A percentile compares a stretch with the other conserved stretches of the same genome.
Conservation (phyloP, 768 basidiomycete genomes). For the Russula sp. region DNA sequence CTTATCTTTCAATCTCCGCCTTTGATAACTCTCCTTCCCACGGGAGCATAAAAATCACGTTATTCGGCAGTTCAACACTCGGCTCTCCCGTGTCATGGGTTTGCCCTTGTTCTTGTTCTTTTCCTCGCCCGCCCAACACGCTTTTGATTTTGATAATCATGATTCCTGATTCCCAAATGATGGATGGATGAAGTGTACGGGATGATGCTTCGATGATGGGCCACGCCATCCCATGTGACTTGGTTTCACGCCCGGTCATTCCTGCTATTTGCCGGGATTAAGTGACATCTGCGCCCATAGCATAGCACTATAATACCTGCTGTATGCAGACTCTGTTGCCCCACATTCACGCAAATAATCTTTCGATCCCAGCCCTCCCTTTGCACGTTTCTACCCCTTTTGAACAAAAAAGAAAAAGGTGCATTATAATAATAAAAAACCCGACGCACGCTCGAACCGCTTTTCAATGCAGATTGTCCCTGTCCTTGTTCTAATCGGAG, state of each 20-base stretch:
- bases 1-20: slow-evolving; percentile 7
- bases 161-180: not conserved
- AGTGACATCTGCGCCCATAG: not conserved
- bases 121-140: not conserved
- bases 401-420: too few species aligned
- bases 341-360: too few species aligned
- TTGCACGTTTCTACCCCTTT: not conserved
- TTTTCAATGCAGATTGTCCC: not conserved
- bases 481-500: not conserved
- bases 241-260: not conserved
- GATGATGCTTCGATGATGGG: not conserved
- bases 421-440: too few species aligned
- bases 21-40: not conserved
- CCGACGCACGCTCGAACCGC: not conserved
- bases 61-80: not conserved
- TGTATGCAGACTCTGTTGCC: too few species aligned
- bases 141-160: not conserved
- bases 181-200: not conserved
- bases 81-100: not conserved
- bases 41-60: too few species aligned
- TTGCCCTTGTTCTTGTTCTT: not conserved
- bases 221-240: not conserved
- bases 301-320: too few species aligned
- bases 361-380: not conserved
- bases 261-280: not conserved